Evolutionary conservation across 352 stramenopile genomes (phyloP), one percentile per base, ranked within the genome.

Genomic region (Aphanomyces cochlioides): DNA sequence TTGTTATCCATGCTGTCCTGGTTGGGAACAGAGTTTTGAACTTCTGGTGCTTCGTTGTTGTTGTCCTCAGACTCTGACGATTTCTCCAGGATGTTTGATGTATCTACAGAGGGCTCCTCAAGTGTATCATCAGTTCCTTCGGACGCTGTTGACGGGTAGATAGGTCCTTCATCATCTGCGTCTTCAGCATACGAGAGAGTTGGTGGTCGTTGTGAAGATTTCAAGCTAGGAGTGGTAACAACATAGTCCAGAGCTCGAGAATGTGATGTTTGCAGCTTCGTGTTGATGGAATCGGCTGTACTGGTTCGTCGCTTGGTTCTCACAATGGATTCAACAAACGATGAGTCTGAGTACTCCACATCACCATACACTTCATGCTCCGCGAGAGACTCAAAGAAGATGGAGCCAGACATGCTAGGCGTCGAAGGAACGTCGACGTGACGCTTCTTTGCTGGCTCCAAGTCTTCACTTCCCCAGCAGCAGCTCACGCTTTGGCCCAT

Each of bases 401-500:
- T 28, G 28, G 54, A 61, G 5, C 43, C 54, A 10, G 54, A 61
- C 54, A 61, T 61, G 37, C 54, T 61, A 8, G 54, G 54, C 5
- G 54, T 61, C 3, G 54, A 61, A 13, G 54, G 54, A 17, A 61
- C 50, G 13, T 58, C 45, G n/a, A n/a, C 45, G 1, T n/a, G 8
- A 21, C n/a, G 7, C 15, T 17, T 37, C 10, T 7, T 7, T 0
- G 19, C 15, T 39, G 54, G 54, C 7, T 40, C 21, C 28, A 12
- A 19, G 54, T 61, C 54, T 37, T 39, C 54, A 21, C 28, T 39
- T 41, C 59, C 59, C 3, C 34, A 28, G 41, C 59, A 67, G 38
- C 59, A 67, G 21, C 59, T 67, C 59, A 50, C n/a, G 19, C 40
- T 19, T 17, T 39, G 41, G 12, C 59, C 59, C 59, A 67, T 67